Conservation (phyloP, 1,284 basidiomycete genomes). For the Inonotus obliquus region DNA sequence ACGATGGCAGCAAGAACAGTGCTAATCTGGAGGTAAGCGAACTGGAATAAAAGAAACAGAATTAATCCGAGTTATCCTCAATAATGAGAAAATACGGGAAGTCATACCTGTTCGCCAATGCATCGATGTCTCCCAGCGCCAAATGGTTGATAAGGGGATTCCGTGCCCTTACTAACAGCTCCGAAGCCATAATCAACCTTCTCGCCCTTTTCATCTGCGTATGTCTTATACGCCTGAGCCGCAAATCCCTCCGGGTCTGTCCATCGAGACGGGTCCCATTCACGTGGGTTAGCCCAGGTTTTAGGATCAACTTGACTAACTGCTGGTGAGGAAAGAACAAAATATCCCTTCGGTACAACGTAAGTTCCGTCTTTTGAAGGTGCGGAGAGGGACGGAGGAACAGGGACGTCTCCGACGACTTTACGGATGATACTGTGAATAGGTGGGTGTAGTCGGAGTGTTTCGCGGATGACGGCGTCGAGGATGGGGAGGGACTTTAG, state of each 20-base stretch:
- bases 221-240: constrained; percentile 68
- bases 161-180: constrained; percentile 87
- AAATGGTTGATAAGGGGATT: constrained; percentile 92
- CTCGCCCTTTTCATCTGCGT: constrained; percentile 73
- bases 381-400: constrained; percentile 78
- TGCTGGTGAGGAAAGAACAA: constrained; percentile 86
- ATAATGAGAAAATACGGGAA: background rate
- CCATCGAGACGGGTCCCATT: constrained; percentile 88
- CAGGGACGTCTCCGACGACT: constrained; percentile 79
- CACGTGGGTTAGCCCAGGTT: constrained; percentile 72
- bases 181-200: constrained; percentile 97
- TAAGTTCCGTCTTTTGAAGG: constrained; percentile 72
- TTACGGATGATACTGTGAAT: constrained; percentile 92
- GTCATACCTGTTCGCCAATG: constrained; percentile 83
- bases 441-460: constrained; percentile 87
- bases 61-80: constrained; percentile 6
- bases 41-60: constrained; percentile 42
- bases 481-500: constrained; percentile 80
- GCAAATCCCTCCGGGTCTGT: constrained; percentile 74
- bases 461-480: constrained; percentile 90
- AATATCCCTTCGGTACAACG: constrained; percentile 90
- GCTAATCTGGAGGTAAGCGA: constrained; percentile 93
- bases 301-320: constrained; percentile 85
- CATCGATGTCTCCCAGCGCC: constrained; percentile 94
- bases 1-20: constrained; percentile 80